phyloP scores from a whole-genome alignment of 2,329 filamentous ascomycete genomes.

The Teratosphaeriaceae sp. region DNA sequence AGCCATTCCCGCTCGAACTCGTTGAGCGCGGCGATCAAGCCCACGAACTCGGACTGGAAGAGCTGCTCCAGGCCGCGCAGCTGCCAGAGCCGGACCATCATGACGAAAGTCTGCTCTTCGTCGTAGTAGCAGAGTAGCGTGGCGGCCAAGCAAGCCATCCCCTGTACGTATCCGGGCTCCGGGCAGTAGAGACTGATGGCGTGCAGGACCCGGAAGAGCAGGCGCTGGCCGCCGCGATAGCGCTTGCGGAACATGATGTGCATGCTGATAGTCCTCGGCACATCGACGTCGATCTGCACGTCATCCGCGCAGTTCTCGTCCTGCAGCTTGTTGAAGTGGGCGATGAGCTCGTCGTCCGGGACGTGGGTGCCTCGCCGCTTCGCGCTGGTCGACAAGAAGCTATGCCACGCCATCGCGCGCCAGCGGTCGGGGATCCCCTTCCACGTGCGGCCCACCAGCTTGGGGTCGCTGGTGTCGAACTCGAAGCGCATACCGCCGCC shows the following conservation, averaged over 20 bases:
- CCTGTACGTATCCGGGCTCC: slow-evolving; percentile 90
- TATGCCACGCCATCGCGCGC: slow-evolving; percentile 90
- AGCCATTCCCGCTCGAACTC: slow-evolving; percentile 87
- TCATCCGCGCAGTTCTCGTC: slow-evolving; percentile 76
- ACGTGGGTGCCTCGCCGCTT: slow-evolving; percentile 53
- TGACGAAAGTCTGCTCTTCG: slow-evolving; percentile 88
- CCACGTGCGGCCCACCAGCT: slow-evolving; percentile 88
- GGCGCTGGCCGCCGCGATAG: slow-evolving; percentile 84
- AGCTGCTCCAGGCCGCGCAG: slow-evolving; percentile 77
- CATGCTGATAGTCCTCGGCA: slow-evolving; percentile 86
- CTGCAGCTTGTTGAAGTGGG: slow-evolving; percentile 65
- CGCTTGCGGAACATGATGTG: slow-evolving; percentile 96
- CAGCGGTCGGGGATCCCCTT: slow-evolving; percentile 97
- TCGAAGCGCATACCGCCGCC: slow-evolving; percentile 62
- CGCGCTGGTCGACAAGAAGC: slow-evolving; percentile 76
- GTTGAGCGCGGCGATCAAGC: slow-evolving; percentile 75
- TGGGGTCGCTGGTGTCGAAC: slow-evolving; percentile 71
- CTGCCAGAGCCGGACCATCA: slow-evolving; percentile 93
- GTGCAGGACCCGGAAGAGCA: slow-evolving; percentile 89
- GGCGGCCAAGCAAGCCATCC: slow-evolving; percentile 90
- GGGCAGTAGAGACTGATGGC: slow-evolving; percentile 87
- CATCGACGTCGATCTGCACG: slow-evolving; percentile 94
- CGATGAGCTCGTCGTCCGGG: slow-evolving; percentile 64
- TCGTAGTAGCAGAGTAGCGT: slow-evolving; percentile 96
- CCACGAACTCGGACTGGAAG: slow-evolving; percentile 77